Conservation (phyloP, 352 stramenopile genomes). For the Halophytophthora polymorphica region DNA sequence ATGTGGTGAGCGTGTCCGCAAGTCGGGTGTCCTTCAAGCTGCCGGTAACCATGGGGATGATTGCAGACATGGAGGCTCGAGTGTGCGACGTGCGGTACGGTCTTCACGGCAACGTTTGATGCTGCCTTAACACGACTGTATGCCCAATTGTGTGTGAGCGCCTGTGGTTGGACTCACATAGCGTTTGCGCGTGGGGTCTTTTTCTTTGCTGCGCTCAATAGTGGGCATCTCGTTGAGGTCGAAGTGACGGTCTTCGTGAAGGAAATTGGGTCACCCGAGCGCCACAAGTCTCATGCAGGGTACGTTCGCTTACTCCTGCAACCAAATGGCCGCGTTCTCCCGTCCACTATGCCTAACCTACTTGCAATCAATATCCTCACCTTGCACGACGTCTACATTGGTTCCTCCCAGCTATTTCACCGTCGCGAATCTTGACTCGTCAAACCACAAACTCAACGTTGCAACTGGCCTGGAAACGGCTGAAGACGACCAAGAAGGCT, state of each 20-base stretch:
- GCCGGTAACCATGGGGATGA: constrained; percentile 35
- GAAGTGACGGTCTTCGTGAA: constrained; percentile 19
- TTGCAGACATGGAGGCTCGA: constrained; percentile 44
- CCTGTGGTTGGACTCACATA: background rate
- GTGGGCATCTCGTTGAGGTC: constrained; percentile 25
- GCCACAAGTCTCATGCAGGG: constrained; percentile 11
- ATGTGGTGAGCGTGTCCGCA: constrained; percentile 51
- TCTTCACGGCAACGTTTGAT: too few species aligned
- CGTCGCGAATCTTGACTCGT: constrained; percentile 29
- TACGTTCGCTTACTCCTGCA: constrained; percentile 1
- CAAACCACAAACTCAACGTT: constrained; percentile 22
- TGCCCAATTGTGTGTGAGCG: background rate
- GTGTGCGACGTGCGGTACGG: constrained; percentile 44
- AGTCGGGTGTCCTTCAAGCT: constrained; percentile 47
- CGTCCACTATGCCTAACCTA: constrained; percentile 1
- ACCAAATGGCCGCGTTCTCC: background rate
- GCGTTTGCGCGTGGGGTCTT: background rate
- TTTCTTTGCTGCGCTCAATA: constrained; percentile 4
- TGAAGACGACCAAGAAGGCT: constrained; percentile 20
- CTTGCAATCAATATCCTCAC: constrained; percentile 8
- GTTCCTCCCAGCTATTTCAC: constrained; percentile 25
- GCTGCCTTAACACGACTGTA: background rate
- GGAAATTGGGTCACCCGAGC: constrained; percentile 4
- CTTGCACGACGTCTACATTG: background rate
- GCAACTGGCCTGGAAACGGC: constrained; percentile 16